Evolutionary conservation across 1,284 basidiomycete genomes (phyloP).

Genomic region (Porodaedalea pini): DNA sequence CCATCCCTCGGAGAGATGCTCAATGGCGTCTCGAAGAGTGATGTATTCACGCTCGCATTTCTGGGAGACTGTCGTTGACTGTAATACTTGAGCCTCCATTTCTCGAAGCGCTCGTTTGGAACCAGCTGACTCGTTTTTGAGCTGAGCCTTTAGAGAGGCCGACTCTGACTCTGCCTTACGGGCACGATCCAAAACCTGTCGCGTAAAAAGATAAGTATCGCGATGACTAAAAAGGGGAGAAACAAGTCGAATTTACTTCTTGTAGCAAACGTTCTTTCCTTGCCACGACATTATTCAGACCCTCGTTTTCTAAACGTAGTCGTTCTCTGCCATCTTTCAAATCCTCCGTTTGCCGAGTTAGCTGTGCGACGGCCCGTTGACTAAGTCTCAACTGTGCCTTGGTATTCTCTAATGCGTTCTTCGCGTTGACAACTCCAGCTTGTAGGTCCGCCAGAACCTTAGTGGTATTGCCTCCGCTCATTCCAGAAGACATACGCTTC

Average conservation of each 20-base stretch:
- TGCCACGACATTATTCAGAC: slow-evolving; percentile 78
- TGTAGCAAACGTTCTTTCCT: slow-evolving; percentile 81
- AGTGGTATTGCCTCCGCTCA: slow-evolving; percentile 62
- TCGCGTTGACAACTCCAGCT: slow-evolving; percentile 74
- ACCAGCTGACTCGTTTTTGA: slow-evolving; percentile 66
- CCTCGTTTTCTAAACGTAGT: slow-evolving; percentile 79
- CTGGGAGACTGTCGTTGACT: slow-evolving; percentile 71
- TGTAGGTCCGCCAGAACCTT: slow-evolving; percentile 81
- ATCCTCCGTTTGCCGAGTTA: slow-evolving; percentile 82
- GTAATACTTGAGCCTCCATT: slow-evolving; percentile 66
- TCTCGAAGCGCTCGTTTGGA: slow-evolving; percentile 73
- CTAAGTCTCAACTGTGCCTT: slow-evolving; percentile 72
- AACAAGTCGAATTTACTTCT: slow-evolving; percentile 51
- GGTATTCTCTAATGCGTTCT: slow-evolving; percentile 78
- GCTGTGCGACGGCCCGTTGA: slow-evolving; percentile 73
- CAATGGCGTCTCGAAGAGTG: slow-evolving; percentile 69
- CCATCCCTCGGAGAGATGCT: slow-evolving; percentile 64
- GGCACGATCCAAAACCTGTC: slow-evolving; percentile 76
- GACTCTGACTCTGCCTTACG: slow-evolving; percentile 79
- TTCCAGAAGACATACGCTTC: slow-evolving; percentile 62
- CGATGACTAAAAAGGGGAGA: neutral
- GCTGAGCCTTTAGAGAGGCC: slow-evolving; percentile 55
- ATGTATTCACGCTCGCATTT: slow-evolving; percentile 77
- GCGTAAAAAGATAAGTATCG: neutral
- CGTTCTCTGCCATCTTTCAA: slow-evolving; percentile 80